Evolutionary conservation across 352 stramenopile genomes (phyloP), one percentile per base, ranked within the genome.

Genomic region (Phytophthora vignae): DNA sequence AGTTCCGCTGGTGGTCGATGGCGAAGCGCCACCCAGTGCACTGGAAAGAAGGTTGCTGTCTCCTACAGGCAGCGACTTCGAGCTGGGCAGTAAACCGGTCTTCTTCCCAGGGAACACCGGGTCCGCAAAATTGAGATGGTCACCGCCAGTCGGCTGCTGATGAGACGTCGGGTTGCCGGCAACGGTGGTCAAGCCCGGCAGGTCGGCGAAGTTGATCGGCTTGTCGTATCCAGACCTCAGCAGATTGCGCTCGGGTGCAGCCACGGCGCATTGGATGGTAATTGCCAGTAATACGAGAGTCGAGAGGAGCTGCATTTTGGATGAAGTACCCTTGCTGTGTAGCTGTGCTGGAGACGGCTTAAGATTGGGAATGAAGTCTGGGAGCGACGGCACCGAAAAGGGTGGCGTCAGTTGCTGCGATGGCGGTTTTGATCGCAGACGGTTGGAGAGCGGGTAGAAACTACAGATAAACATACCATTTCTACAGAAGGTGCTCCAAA

Each of bases 161-260:
- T 27, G 31, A 19, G 44, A 49, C 44, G 9, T 40, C 9, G 33
- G 10, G 33, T 40, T 15, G 12, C 4, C 31, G 6, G 48, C 9
- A 6, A 19, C 21, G 7, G 8, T 14, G 0, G 19, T 54, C 4
- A 33, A 9, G 12, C 6, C 27, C 27, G 44, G 40, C 8, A 65
- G 46, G 7, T 50, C 33, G 25, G 58, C 57, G 19, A 65, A 65
- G 46, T 65, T 33, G 27, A 65, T 56, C 15, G 58, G 58, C 22
- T 31, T 25, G 44, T 56, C 46, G 44, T 48, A 56, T 3, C 48
- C 59, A 12, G 59, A 56, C 14, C 64, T 56, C 6, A 71, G 49
- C 19, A 71, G 27, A 29, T 67, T 71, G 1, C 55, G 56, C 12
- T 71, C 64, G 5, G 64, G 36, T 3, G 31, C 22, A 25, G 54